Percentiles rank a stretch among this genome's conserved stretches.
phyloP scores from a whole-genome alignment of 2,329 filamentous ascomycete species.

The Didymella segeticola region DNA sequence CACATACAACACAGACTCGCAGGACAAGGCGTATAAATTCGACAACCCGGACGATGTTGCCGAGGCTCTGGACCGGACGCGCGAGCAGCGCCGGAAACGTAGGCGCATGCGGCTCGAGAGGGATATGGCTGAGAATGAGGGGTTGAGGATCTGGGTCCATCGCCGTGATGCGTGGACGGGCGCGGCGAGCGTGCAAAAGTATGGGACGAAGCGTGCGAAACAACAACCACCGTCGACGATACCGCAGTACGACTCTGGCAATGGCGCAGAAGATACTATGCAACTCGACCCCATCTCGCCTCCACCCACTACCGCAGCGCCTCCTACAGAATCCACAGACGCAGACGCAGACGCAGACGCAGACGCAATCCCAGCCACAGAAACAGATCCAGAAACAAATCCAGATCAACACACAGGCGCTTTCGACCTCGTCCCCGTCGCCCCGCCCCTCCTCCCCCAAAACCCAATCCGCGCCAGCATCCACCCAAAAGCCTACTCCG shows the following conservation, averaged over 20 bases:
- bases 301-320: background rate
- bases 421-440: constrained; percentile 69
- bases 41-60: constrained; percentile 56
- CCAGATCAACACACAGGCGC: no score
- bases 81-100: constrained; percentile 45
- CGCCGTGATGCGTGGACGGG: constrained; percentile 86
- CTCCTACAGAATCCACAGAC: background rate
- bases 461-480: constrained; percentile 83
- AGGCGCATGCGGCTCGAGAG: constrained; percentile 46
- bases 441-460: constrained; percentile 72
- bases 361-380: background rate
- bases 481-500: constrained; percentile 73
- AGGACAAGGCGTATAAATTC: constrained; percentile 48
- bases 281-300: background rate
- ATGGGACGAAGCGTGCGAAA: constrained; percentile 18
- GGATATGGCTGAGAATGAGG: constrained; percentile 74
- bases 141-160: constrained; percentile 78
- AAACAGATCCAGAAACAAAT: constrained; percentile 13
- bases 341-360: background rate
- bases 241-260: constrained; percentile 5
- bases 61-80: constrained; percentile 41
- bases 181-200: constrained; percentile 60
- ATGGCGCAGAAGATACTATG: constrained; percentile 1
- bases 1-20: constrained; percentile 30
- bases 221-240: constrained; percentile 1